Base-by-base conservation (phyloP, 441 rosid genomes). In the Macaranga tanarius region DNA sequence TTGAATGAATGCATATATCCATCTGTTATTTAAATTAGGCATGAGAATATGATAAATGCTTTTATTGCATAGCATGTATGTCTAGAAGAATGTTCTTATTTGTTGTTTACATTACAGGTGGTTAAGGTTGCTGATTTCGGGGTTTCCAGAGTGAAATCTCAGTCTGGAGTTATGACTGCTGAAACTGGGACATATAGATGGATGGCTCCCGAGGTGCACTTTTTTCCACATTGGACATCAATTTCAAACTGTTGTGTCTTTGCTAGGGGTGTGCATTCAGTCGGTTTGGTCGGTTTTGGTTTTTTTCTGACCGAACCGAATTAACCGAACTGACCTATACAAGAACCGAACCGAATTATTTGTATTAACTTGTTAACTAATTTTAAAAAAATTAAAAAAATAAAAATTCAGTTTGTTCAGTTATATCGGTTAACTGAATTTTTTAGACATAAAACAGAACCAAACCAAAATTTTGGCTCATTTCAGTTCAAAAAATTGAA, bases 121-220 rank as follows among this genome's bases (percentile, higher is more conserved):
- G 96, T 92, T 22, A 95, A 95, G 86, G 99, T 95, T 73, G 99
- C 97, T 75, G 97, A 95, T 89, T 95, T 95, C 83, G 97, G 99
- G 70, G 97, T 95, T 79, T 97, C 99, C 47, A 87, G 99, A 81
- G 99, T 95, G 76, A 86, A 89, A 85, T 82, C 91, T 76, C 96
- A 92, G 73, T 78, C 97, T 70, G 99, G 99, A 76, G 94, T 92
- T 42, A 95, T 95, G 99, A 95, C 99, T 10, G 97, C 99, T 55
- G 99, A 95, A 87, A 95, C 99, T 54, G 99, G 99, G 83, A 95
- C 99, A 26, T 95, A 95, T 74, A 82, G 99, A 67, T 95, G 99
- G 99, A 95, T 95, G 99, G 94, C 99, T 81, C 99, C 99, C n/a
- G 97, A 95, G 99, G 98, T 92, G 69, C 52, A 40, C 40, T 65